Percentiles rank a stretch among this genome's conserved stretches.
Evolutionary conservation across 192 early-diverging fungal species (phyloP).

Genomic region (Backusella luteola): DNA sequence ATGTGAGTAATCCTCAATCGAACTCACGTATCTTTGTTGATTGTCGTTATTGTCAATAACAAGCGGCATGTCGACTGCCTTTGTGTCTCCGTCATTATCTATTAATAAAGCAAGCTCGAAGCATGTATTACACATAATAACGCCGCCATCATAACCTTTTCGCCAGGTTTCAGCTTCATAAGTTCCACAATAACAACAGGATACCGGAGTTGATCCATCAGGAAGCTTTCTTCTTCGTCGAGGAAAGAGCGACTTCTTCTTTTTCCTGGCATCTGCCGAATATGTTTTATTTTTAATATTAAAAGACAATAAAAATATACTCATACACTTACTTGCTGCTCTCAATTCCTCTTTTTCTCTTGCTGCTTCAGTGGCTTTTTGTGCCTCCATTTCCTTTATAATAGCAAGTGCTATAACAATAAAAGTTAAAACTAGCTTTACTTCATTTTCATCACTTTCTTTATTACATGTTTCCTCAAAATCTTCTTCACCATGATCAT

Average conservation of each 20-base stretch:
- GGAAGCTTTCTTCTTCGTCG: slow-evolving; percentile 27
- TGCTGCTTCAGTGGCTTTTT: slow-evolving; percentile 38
- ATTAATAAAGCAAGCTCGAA: slow-evolving; percentile 50
- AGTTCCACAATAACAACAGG: slow-evolving; percentile 66
- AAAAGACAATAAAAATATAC: neutral
- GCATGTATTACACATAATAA: slow-evolving; percentile 70
- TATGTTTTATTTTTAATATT: neutral
- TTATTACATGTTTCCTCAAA: slow-evolving; percentile 57
- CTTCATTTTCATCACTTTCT: neutral
- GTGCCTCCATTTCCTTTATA: slow-evolving; percentile 43
- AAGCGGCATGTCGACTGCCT: slow-evolving; percentile 8
- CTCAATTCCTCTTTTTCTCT: slow-evolving; percentile 37
- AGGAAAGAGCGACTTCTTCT: slow-evolving; percentile 20
- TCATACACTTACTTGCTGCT: slow-evolving; percentile 29
- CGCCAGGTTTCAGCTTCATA: slow-evolving; percentile 58
- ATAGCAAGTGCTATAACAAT: slow-evolving; percentile 35
- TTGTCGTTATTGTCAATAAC: slow-evolving; percentile 22
- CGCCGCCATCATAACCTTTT: slow-evolving; percentile 66
- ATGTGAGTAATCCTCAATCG: slow-evolving; percentile 67
- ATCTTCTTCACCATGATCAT: slow-evolving; percentile 51
- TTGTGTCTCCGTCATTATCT: slow-evolving; percentile 27
- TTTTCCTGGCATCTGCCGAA: slow-evolving; percentile 10
- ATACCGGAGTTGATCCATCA: slow-evolving; percentile 23
- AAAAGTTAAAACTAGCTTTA: neutral
- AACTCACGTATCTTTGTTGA: slow-evolving; percentile 44